Base-by-base conservation (phyloP, 768 basidiomycete genomes). In the Leccinellum luteum region DNA sequence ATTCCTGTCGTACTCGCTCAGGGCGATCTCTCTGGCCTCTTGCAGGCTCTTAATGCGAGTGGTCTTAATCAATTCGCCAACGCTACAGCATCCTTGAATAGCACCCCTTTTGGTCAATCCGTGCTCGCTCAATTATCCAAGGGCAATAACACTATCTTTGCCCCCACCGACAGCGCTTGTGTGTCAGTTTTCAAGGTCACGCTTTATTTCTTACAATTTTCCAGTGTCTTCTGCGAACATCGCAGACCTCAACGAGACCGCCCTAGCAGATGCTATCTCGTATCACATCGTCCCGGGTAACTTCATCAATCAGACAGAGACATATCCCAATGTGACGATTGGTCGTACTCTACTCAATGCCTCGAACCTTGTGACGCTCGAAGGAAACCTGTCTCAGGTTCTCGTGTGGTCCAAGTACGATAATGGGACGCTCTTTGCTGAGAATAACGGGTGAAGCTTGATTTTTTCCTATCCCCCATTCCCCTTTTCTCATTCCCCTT, bases 311-410 rank as follows among this genome's bases (percentile, higher is more conserved):
- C 58, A 72, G 10, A 74, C 78, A n/a, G 70, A 73, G 12, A 68
- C 71, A 15, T 80, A 73, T 56, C 86, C 87, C 2, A 83, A 81
- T 62, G 75, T 78, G 60, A 88, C 87, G 0, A 71, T 91, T 54
- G 85, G 84, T 2, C 80, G 85, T 41, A 86, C 88, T 0, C 72
- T 85, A n/a, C 76, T 89, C 44, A 80, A 79, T 44, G 76, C 80
- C 38, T 64, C 79, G 0, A 57, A 73, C 0, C 67, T 79, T 28
- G 81, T 86, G 8, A 68, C 64, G 21, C 79, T 90, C 0, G 86
- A 87, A 62, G 87, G 81, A 6, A 79, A 79, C 60, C 75, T 79
- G 62, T 73, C 73, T 0, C 87, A 88, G 60, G 87, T 85, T 23
- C 66, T 87, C 12, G 79, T 73, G 0, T 80, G 81, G 78, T 73